Conservation (phyloP, 2,329 filamentous ascomycete genomes). For the Diaporthe vaccinii region DNA sequence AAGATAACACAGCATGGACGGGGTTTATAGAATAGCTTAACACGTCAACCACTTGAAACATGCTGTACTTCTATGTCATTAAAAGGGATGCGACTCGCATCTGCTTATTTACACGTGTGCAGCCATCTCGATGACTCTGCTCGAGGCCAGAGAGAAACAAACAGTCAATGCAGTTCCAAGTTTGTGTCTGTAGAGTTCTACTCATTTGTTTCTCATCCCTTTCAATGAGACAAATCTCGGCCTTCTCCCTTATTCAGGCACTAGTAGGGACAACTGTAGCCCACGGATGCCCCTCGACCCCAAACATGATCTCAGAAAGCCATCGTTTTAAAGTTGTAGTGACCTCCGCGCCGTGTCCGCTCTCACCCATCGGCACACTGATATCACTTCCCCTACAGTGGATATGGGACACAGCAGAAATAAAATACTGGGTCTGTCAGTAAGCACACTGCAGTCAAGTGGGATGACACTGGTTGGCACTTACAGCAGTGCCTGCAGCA, state of each 20-base stretch:
- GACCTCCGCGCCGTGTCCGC: not conserved
- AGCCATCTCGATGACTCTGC: not conserved
- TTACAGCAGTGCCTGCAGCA: not conserved
- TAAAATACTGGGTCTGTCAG: not conserved
- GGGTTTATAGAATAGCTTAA: not conserved
- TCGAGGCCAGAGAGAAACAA: too few species aligned
- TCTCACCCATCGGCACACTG: not conserved
- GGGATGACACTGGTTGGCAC: not conserved
- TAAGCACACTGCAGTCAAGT: not conserved
- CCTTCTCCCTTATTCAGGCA: not conserved
- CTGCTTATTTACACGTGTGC: not conserved
- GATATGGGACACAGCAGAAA: not conserved
- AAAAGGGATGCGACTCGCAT: too few species aligned
- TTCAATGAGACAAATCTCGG: too few species aligned
- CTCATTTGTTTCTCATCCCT: too few species aligned
- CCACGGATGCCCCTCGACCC: fast-evolving
- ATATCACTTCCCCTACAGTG: not conserved
- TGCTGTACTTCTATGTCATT: too few species aligned
- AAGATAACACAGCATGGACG: not conserved
- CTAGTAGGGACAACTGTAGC: not conserved
- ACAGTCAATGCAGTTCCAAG: too few species aligned
- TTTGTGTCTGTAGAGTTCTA: too few species aligned
- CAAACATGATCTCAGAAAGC: not conserved
- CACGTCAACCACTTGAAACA: too few species aligned
- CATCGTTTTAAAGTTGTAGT: not conserved